Evolutionary conservation across 1,139 yeast genomes (phyloP).

Genomic region (Kluyveromyces marxianus): DNA sequence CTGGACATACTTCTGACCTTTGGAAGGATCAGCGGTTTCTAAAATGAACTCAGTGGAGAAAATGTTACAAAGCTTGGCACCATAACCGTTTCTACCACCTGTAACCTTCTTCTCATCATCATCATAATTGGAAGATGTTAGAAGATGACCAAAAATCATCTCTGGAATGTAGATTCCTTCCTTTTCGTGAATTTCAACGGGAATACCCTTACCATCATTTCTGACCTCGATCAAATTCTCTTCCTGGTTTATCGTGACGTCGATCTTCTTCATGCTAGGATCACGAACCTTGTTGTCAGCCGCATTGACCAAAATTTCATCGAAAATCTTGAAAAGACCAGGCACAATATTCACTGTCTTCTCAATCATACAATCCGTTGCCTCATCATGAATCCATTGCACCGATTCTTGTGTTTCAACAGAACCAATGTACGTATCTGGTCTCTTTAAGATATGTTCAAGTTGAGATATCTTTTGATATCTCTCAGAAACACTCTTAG

Average conservation of each 20-base stretch:
- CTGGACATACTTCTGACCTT: constrained; percentile 63
- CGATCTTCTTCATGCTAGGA: constrained; percentile 77
- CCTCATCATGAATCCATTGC: constrained; percentile 81
- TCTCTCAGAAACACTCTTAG: constrained; percentile 59
- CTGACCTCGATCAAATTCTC: constrained; percentile 67
- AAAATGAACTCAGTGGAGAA: constrained; percentile 81
- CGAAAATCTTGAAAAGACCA: constrained; percentile 92
- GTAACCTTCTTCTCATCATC: constrained; percentile 93
- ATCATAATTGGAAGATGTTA: constrained; percentile 94
- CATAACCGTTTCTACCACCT: constrained; percentile 98
- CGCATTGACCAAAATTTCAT: constrained; percentile 94
- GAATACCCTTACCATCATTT: constrained; percentile 95
- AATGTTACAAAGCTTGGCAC: constrained; percentile 93
- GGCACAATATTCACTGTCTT: constrained; percentile 80
- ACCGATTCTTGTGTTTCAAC: constrained; percentile 72
- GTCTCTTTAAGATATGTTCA: constrained; percentile 94
- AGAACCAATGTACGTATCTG: constrained; percentile 96
- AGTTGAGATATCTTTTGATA: constrained; percentile 91
- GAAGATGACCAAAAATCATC: constrained; percentile 87
- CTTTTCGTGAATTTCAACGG: constrained; percentile 85
- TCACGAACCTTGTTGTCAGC: constrained; percentile 98
- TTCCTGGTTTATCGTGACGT: constrained; percentile 72
- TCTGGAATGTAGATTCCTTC: constrained; percentile 94
- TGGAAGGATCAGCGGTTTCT: constrained; percentile 78
- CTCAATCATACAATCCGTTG: constrained; percentile 62